phyloP scores from a whole-genome alignment of 441 rosid species.

The Populus hybrid region DNA sequence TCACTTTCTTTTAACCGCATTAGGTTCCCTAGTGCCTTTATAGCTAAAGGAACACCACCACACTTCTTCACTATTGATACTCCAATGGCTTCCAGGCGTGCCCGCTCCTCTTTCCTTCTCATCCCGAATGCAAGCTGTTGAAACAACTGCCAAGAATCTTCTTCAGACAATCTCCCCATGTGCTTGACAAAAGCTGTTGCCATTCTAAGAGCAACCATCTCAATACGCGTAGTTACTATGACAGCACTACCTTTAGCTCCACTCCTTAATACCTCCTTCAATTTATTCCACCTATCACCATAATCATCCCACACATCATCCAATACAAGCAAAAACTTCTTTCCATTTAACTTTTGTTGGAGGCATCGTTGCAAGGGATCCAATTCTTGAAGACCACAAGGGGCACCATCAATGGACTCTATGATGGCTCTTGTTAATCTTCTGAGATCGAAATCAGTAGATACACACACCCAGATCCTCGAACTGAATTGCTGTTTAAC shows the following conservation, averaged over 20 bases:
- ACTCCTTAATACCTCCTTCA: neutral
- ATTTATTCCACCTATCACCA: neutral
- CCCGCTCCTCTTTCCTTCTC: neutral
- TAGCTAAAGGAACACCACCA: neutral
- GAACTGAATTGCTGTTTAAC: too few species aligned
- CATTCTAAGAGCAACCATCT: neutral
- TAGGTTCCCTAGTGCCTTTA: neutral
- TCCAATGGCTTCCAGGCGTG: neutral
- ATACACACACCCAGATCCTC: too few species aligned
- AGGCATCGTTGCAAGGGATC: neutral
- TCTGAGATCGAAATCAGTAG: too few species aligned
- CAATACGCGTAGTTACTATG: neutral
- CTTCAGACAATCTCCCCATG: neutral
- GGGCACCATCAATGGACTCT: too few species aligned
- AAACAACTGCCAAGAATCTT: neutral
- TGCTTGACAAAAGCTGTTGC: neutral
- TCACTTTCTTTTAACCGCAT: accelerated
- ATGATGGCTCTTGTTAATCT: too few species aligned
- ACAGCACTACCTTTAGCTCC: neutral
- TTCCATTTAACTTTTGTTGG: neutral
- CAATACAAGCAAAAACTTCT: neutral
- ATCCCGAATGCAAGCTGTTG: neutral
- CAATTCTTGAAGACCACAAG: neutral
- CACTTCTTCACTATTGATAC: neutral
- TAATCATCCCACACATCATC: neutral